These are phyloP conservation scores for Amanita molliuscula DNA, from an alignment of 768 basidiomycete species.

Conservation along the genomic window DNA sequence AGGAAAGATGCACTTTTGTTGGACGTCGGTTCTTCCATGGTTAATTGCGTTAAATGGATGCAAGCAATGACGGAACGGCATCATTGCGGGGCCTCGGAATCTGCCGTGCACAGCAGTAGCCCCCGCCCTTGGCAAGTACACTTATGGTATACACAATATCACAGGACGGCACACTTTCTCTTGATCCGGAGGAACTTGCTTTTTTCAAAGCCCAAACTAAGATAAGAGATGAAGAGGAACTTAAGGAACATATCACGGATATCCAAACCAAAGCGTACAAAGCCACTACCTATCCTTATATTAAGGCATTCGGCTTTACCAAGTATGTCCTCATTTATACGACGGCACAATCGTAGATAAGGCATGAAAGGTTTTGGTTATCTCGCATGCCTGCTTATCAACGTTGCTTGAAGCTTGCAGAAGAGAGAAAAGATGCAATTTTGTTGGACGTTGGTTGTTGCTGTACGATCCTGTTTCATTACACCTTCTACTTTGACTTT, in stretches of 20 bases:
- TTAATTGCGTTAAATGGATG: too few relatives aligned
- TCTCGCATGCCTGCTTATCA: not conserved
- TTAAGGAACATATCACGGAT: slow-evolving; percentile 27
- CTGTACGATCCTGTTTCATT: slow-evolving; percentile 16
- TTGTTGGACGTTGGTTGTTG: slow-evolving; percentile 21
- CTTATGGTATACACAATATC: too few relatives aligned
- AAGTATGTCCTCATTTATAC: not conserved
- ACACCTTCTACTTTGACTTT: not conserved
- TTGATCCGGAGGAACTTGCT: slow-evolving; percentile 16
- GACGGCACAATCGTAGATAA: not conserved
- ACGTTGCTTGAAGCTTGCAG: not conserved
- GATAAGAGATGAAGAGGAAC: slow-evolving; percentile 23
- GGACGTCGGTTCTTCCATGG: slow-evolving; percentile 36
- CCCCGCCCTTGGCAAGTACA: too few relatives aligned
- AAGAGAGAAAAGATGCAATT: not conserved
- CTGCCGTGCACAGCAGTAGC: too few relatives aligned
- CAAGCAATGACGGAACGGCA: too few relatives aligned
- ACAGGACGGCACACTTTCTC: not conserved
- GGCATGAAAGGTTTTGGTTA: not conserved
- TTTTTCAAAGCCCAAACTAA: slow-evolving; percentile 27
- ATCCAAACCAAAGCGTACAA: slow-evolving; percentile 27
- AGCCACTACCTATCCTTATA: slow-evolving; percentile 25
- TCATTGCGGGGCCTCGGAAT: too few relatives aligned
- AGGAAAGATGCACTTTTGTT: slow-evolving; percentile 23
- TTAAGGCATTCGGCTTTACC: slow-evolving; percentile 11